These are phyloP conservation scores for Microthlaspi erraticum DNA, from an alignment of 345 rosid genomes.

Conservation along the genomic window DNA sequence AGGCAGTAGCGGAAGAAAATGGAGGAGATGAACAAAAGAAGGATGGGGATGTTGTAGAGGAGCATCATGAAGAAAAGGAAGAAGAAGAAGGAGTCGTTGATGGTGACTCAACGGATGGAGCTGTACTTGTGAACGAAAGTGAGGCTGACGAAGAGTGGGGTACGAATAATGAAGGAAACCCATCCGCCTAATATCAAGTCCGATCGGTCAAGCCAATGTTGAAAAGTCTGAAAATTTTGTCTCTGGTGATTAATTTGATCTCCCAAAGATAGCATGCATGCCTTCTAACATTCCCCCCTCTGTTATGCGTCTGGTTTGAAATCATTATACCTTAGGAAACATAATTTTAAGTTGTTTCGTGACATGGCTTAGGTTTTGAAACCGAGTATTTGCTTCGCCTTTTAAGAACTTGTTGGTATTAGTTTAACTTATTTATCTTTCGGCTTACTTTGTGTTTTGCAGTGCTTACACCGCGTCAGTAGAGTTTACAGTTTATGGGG, in stretches of 20 bases:
- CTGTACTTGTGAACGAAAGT: conserved; percentile 87
- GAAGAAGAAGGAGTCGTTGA: conserved; percentile 71
- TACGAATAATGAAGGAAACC: conserved; percentile 97
- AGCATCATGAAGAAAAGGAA: conserved; percentile 71
- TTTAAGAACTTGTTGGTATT: background rate
- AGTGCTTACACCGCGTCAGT: conserved; percentile 74
- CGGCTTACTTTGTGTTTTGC: conserved; percentile 38
- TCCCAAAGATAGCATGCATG: conserved; percentile 49
- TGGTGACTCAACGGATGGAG: conserved; percentile 92
- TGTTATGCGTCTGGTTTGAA: conserved; percentile 13
- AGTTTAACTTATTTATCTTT: conserved; percentile 19
- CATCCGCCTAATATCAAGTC: conserved; percentile 89
- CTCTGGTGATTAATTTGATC: conserved; percentile 95
- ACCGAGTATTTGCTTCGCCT: conserved; percentile 9
- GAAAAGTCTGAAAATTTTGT: conserved; percentile 81
- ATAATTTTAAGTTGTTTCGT: background rate
- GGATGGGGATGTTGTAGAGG: conserved; percentile 53
- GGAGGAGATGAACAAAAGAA: conserved; percentile 57
- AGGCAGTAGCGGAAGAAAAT: conserved; percentile 62
- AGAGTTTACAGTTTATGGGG: conserved; percentile 42
- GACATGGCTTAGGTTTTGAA: background rate
- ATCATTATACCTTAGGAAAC: conserved; percentile 27
- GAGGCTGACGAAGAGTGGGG: conserved; percentile 99
- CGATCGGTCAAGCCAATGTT: conserved; percentile 77
- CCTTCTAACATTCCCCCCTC: conserved; percentile 45